Evolutionary conservation across 1,139 yeast genomes (phyloP), one percentile per base, ranked within the genome.

Genomic region (Nakaseomyces glabratus): DNA sequence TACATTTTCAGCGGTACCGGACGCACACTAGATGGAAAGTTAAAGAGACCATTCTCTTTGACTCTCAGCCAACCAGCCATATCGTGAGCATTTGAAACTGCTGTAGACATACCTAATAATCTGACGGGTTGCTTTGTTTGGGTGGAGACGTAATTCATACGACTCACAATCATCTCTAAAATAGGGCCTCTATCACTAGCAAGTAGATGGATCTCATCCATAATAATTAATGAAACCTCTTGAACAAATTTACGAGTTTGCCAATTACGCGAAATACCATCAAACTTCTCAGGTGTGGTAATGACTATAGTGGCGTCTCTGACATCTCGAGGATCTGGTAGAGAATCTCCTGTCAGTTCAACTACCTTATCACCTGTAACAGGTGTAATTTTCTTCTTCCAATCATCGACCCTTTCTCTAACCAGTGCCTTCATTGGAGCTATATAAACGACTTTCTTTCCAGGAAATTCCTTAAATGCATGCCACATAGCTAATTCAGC

Each of bases 391-490:
- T 94, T 67, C 31, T 63, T 68, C 25, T 81, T 66, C 98, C 98
- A 93, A 53, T 93, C 98, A 49, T 82, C 93, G 9, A 93, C 97
- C 58, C 98, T 72, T 62, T 93, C 98, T 43, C 96, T 69, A 2
- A 93, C 98, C 54, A 93, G 71, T 0, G 98, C 99, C 54, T 93
- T 93, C 98, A 93, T 93, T 3, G 99, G 99, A 0, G 98, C 98
- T 62, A 93, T 88, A 56, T 93, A 93, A 7, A 88, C 95, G 33
- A 88, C 69, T 49, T 88, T 88, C 1, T 90, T 78, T 0, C 77
- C 78, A 0, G 95, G 95, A 39, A 69, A 76, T 33, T 80, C 77
- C 34, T 68, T 72, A 53, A 86, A 81, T 0, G 97, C 96, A 55
- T 85, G 90, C 97, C 97, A 93, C 11, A 90, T 82, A 0, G 97